Evolutionary conservation across 805 yeast genomes (phyloP), one percentile per base, ranked within the genome.

Genomic region (Starmerella stellata): DNA sequence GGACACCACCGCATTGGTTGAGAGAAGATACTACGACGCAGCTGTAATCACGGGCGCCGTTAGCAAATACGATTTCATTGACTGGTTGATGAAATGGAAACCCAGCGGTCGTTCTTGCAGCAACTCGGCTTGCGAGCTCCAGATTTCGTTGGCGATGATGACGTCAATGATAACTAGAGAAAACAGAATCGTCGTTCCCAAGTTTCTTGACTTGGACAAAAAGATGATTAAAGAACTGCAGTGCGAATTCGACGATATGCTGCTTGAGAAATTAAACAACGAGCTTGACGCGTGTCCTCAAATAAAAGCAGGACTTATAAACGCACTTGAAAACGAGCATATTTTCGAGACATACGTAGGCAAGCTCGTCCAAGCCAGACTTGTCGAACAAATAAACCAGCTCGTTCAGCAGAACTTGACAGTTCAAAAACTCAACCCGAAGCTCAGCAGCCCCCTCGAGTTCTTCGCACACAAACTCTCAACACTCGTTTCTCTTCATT

Each of bases 1-100:
- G 41, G 83, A 81, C 50, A 79, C 90, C 27, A 90, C 94, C 2
- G 77, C 78, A 11, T 85, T 78, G 43, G 80, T 85, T 52, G 96
- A 85, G 60, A 74, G 74, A 50, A 93, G 80, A 55, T 82, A 82
- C 59, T 80, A 52, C 57, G 55, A 44, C 13, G 8, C 25, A 3
- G 21, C 34, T 16, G 18, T 43, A 2, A 24, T 16, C 11, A 3
- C 29, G 19, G 38, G 37, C 4, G n/a, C 8, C 9, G 21, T 38
- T 2, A 4, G 16, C 19, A 3, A 7, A 5, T 3, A 2, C 14
- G 34, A 18, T 4, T 40, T 34, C 16, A 4, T 9, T n/a, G 24
- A 21, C 16, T 43, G 39, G 41, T 16, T 37, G 15, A 8, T 15
- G 19, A 7, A 13, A 13, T 21, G n/a, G 21, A 16, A 11, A 15